Evolutionary conservation across 2,329 filamentous ascomycete genomes (phyloP).

Genomic region (Sordariomycetes sp.): DNA sequence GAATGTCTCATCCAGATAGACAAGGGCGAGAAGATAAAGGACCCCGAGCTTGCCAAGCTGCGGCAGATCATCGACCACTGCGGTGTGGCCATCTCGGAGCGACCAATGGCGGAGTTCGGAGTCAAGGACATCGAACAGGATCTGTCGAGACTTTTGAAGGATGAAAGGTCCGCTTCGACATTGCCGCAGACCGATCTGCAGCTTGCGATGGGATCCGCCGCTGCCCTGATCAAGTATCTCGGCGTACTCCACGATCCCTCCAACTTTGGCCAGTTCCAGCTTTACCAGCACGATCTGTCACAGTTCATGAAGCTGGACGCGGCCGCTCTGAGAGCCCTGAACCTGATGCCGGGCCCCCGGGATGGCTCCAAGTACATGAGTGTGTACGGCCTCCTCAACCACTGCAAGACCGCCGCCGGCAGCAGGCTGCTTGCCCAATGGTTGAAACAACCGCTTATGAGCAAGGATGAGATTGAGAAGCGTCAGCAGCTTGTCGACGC

Average conservation of each 20-base stretch:
- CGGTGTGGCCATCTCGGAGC: constrained; percentile 79
- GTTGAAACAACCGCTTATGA: constrained; percentile 97
- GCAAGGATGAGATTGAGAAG: constrained; percentile 74
- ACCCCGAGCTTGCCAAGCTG: constrained; percentile 80
- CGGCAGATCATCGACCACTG: constrained; percentile 85
- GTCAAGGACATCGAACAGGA: constrained; percentile 94
- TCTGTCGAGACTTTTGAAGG: constrained; percentile 73
- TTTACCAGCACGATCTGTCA: constrained; percentile 93
- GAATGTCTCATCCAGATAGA: constrained; percentile 85
- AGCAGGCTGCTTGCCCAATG: constrained; percentile 86
- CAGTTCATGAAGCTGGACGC: constrained; percentile 99
- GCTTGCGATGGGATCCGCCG: constrained; percentile 89
- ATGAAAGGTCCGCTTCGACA: constrained; percentile 66
- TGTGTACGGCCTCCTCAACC: constrained; percentile 83
- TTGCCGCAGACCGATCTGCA: constrained; percentile 89
- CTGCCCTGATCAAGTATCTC: constrained; percentile 89
- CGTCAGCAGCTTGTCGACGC: constrained; percentile 91
- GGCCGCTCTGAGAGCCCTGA: constrained; percentile 84
- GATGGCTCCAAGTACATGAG: constrained; percentile 98
- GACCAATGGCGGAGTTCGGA: constrained; percentile 66
- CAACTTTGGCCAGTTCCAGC: constrained; percentile 93
- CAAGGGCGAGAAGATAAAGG: constrained; percentile 69
- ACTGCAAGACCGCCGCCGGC: constrained; percentile 93
- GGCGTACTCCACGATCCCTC: constrained; percentile 80
- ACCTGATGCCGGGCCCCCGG: constrained; percentile 90